phyloP scores from a whole-genome alignment of 2,329 filamentous ascomycete genomes.

The Juglanconis juglandina region DNA sequence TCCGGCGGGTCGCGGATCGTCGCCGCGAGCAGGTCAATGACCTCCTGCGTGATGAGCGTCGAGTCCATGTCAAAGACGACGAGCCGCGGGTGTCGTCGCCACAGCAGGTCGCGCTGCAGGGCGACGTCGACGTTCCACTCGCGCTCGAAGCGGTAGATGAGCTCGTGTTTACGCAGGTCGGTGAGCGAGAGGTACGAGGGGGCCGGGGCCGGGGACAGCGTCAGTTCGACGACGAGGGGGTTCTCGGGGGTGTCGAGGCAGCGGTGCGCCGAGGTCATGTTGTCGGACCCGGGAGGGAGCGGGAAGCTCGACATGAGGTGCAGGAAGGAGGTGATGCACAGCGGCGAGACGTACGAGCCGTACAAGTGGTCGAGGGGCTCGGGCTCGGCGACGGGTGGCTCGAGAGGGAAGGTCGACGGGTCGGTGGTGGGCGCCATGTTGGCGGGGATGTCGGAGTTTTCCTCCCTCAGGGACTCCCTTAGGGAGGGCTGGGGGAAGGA shows the following conservation, averaged over 20 bases:
- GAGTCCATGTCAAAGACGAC: slow-evolving; percentile 99
- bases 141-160: slow-evolving; percentile 77
- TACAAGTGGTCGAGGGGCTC: slow-evolving; percentile 63
- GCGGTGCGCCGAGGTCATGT: slow-evolving; percentile 59
- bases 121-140: slow-evolving; percentile 87
- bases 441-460: slow-evolving; percentile 41
- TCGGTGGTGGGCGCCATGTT: slow-evolving; percentile 59
- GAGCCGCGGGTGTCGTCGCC: slow-evolving; percentile 75
- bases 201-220: slow-evolving; percentile 57
- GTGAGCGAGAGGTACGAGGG: slow-evolving; percentile 62
- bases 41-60: slow-evolving; percentile 94
- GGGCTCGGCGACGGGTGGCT: slow-evolving; percentile 53
- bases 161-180: slow-evolving; percentile 75
- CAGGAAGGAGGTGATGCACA: slow-evolving; percentile 64
- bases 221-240: slow-evolving; percentile 64
- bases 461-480: slow-evolving; percentile 22
- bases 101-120: slow-evolving; percentile 69
- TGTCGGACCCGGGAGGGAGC: slow-evolving; percentile 46
- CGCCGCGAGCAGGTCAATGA: slow-evolving; percentile 90
- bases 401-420: slow-evolving; percentile 57
- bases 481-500: slow-evolving; percentile 25
- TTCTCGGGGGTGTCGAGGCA: slow-evolving; percentile 59
- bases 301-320: slow-evolving; percentile 64
- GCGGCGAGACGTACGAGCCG: slow-evolving; percentile 61
- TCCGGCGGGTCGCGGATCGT: slow-evolving; percentile 67